These are phyloP conservation scores for Haematococcus sp. DNA, from an alignment of 139 green algal genomes.

Conservation along the genomic window DNA sequence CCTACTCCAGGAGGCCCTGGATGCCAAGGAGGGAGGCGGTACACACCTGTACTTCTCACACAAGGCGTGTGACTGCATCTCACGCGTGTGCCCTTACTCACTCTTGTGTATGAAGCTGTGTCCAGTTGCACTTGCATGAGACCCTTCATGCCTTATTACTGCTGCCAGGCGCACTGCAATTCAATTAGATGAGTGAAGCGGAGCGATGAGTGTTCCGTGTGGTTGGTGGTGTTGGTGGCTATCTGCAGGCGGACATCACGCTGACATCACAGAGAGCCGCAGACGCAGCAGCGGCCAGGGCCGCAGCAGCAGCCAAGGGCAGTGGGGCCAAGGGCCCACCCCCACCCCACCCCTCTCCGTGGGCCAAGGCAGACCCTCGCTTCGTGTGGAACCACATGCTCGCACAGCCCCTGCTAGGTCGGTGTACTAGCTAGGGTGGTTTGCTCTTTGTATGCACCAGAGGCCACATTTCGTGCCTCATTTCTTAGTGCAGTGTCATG, in stretches of 20 bases:
- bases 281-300: neutral
- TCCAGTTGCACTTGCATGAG: neutral
- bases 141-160: too few species aligned
- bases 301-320: neutral
- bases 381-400: slow-evolving; percentile 13
- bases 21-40: slow-evolving; percentile 9
- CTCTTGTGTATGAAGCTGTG: neutral
- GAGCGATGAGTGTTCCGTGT: too few species aligned
- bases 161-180: too few species aligned
- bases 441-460: too few species aligned
- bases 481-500: neutral
- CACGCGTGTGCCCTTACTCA: neutral
- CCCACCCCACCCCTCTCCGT: neutral
- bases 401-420: slow-evolving; percentile 8
- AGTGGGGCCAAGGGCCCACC: too few species aligned
- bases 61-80: neutral
- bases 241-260: neutral
- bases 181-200: too few species aligned
- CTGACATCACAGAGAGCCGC: slow-evolving; percentile 1
- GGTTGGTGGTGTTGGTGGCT: too few species aligned
- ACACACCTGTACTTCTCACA: slow-evolving; percentile 18
- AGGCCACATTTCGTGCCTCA: too few species aligned
- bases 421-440: neutral
- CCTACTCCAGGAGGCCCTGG: slow-evolving; percentile 16
- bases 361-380: neutral